Base-by-base conservation (phyloP, 345 rosid species). In the Eucalyptus pauciflora region DNA sequence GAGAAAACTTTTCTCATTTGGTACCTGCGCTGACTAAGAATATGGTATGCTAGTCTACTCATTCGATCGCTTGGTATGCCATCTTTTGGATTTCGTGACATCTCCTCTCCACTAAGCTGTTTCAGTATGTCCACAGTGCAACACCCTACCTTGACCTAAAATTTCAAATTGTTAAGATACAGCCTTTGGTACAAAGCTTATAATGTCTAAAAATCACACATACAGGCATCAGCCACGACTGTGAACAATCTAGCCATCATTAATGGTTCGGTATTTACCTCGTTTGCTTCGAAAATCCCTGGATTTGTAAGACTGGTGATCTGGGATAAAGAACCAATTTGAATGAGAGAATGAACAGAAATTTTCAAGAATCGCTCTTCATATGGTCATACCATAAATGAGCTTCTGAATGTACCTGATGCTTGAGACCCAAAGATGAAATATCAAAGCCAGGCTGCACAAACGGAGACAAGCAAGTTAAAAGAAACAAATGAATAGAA, bases 21-120 rank as follows among this genome's bases (percentile, higher is more conserved):
- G 76, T 87, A 89, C 91, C 98, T 95, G 87, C 92, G 94, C 88
- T 96, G 99, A 89, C 91, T 92, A 86, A 97, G 95, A 67, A 97
- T 91, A 92, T 97, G 99, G 90, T 85, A 94, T 67, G 98, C 96
- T 46, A 97, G 98, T 89, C 98, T 96, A 85, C 95, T 93, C 93
- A 97, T 92, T 79, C 99, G 98, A 92, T 97, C 99, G 80, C 64
- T 94, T 87, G 94, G 89, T 50, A 89, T 83, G 90, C 98, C 98
- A 83, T 93, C 94, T 48, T 76, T 88, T 87, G 96, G 93, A 92
- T 92, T 94, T 90, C 93, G 91, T 15, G 99, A 95, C 93, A 95
- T 88, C 94, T 98, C 99, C 89, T 98, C 99, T 48, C 95, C 94
- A 52, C 99, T 95, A 27, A 97, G 96, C 69, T 98, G 98, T 92